Conservation (phyloP, 2,329 filamentous ascomycete species). For the Alternaria arborescens region DNA sequence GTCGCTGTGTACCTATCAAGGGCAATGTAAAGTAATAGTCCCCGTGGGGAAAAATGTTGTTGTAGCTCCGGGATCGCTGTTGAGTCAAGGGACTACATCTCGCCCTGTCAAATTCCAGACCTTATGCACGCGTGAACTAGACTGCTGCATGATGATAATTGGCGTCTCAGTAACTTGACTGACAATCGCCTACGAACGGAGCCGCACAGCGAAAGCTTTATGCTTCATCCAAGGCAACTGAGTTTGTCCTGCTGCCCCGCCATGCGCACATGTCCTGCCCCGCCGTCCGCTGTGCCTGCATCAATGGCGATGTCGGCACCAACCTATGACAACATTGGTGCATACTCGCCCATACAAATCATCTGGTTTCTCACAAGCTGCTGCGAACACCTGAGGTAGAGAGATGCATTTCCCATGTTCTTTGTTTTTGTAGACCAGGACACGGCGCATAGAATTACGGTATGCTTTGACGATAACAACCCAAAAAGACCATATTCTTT, state of each 20-base stretch:
- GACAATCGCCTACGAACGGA: neutral
- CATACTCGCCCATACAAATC: neutral
- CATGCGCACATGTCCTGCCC: slow-evolving; percentile 1
- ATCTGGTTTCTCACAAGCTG: neutral
- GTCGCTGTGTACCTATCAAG: slow-evolving; percentile 9
- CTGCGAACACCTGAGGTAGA: neutral
- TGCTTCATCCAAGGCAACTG: slow-evolving; percentile 4
- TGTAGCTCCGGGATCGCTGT: slow-evolving; percentile 40
- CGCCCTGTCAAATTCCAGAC: slow-evolving; percentile 14
- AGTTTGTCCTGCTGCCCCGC: slow-evolving; percentile 18
- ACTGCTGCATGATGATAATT: neutral
- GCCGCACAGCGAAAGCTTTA: neutral
- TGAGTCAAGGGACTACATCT: slow-evolving; percentile 33
- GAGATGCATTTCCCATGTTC: neutral
- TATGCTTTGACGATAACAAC: neutral
- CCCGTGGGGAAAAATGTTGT: slow-evolving; percentile 39
- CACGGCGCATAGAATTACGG: neutral
- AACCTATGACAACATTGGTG: neutral
- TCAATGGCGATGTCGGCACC: slow-evolving; percentile 18
- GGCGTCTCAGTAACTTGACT: neutral
- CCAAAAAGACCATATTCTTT: too few species aligned
- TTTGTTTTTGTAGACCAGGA: neutral
- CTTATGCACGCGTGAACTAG: slow-evolving; percentile 13
- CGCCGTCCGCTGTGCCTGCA: slow-evolving; percentile 20
- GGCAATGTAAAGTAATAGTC: slow-evolving; percentile 14